These are phyloP conservation scores for Melanomma pulvis-pyrius DNA, from an alignment of 495 filamentous ascomycete species.

Conservation along the genomic window DNA sequence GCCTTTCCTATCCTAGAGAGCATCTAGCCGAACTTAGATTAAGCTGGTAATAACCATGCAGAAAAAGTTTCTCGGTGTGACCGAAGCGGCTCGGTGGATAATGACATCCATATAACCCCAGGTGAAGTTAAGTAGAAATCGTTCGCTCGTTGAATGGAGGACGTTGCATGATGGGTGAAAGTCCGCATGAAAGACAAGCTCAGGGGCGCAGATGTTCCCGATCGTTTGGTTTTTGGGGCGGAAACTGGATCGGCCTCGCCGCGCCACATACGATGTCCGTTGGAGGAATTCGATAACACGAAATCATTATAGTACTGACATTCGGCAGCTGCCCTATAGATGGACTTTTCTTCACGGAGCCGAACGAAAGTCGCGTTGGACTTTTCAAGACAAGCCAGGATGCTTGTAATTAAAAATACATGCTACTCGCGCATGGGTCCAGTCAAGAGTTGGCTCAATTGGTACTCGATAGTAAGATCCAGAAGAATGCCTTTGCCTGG, in stretches of 20 bases:
- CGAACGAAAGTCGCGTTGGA: not conserved
- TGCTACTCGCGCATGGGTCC: not conserved
- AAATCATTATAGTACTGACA: not conserved
- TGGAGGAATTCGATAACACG: not conserved
- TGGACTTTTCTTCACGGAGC: not conserved
- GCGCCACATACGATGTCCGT: not conserved
- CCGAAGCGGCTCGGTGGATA: not conserved
- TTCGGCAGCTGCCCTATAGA: not conserved
- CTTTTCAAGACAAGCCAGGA: constrained; percentile 1
- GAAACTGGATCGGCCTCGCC: not conserved
- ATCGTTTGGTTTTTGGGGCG: not conserved
- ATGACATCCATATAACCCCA: not conserved
- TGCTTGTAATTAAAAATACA: not conserved
- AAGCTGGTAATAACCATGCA: not conserved
- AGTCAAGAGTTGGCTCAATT: not conserved
- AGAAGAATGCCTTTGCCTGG: constrained; percentile 6
- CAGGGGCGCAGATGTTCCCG: constrained; percentile 8
- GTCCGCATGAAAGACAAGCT: not conserved
- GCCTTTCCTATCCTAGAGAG: not conserved
- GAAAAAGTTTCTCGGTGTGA: not conserved
- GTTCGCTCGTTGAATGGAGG: not conserved
- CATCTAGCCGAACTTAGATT: constrained; percentile 4
- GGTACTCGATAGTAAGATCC: constrained; percentile 13
- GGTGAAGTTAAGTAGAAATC: not conserved
- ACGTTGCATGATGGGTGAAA: not conserved